Base-by-base conservation (phyloP, 2,329 filamentous ascomycete species). In the Penicillium brasilianum region DNA sequence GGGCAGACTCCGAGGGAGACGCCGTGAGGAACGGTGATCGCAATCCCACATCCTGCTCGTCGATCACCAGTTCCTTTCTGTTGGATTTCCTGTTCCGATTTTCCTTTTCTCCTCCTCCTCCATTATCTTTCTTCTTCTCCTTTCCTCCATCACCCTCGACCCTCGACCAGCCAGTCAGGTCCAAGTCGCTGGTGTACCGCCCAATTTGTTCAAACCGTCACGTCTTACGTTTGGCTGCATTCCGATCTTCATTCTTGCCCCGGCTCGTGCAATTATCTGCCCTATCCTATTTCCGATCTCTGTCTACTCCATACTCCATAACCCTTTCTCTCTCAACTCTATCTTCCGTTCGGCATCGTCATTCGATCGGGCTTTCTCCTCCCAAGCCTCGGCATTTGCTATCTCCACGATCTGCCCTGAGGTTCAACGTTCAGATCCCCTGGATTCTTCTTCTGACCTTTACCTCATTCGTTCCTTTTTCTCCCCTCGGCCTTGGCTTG, bases 31-130 rank as follows among this genome's bases (percentile, higher is more conserved):
- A 61, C 55, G 67, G 60, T 68, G 67, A 68, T 68, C 66, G 59
- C 59, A 69, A 69, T 67, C 53, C 57, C 53, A 57, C 32, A 11
- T 16, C 18, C 30, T 11, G 34, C 32, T 53, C 62, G 67, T 70
- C 69, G 69, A 71, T 71, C 69, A n/a, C n/a, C 64, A 61, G 63
- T 67, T 70, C 65, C 57, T 46, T 60, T 59, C 57, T 46, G 58
- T 59, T 28, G 25, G 25, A 28, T 53, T 54, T 16, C 51, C 34
- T n/a, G n/a, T n/a, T n/a, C n/a, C n/a, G n/a, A 22, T n/a, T 41
- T 52, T 37, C 18, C 14, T 18, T 37, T 54, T 49, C 53, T 39
- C 11, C 52, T 41, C 14, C 20, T 28, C 14, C 16, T 22, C 48
- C 25, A n/a, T 54, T 48, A 53, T 46, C 39, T 32, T 39, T 16